These are phyloP conservation scores for Scutellaria baicalensis DNA, from an alignment of 257 asterid genomes.

Conservation along the genomic window DNA sequence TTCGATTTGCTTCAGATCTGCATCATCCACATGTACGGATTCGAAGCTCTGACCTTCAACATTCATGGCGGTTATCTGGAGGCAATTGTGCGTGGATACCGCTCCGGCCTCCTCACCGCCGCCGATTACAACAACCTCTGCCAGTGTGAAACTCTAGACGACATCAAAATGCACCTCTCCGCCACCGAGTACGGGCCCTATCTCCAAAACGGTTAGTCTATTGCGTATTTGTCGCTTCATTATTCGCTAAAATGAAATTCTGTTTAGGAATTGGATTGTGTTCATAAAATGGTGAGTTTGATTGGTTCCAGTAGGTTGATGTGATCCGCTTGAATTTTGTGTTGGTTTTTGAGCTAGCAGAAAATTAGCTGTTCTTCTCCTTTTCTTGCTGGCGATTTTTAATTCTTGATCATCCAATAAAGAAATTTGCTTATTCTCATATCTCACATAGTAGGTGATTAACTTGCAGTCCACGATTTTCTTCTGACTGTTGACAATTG, in stretches of 20 bases:
- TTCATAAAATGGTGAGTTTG: neutral
- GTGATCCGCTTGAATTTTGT: neutral
- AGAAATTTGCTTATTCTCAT: neutral
- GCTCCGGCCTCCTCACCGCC: constrained; percentile 90
- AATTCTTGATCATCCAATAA: neutral
- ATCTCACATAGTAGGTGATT: neutral
- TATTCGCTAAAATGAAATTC: neutral
- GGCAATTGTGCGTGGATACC: constrained; percentile 83
- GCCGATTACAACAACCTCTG: constrained; percentile 89
- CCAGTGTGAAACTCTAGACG: constrained; percentile 88
- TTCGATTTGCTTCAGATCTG: constrained; percentile 51
- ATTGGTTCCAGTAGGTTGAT: neutral
- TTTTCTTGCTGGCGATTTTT: neutral
- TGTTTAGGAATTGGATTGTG: neutral
- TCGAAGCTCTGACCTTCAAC: constrained; percentile 91
- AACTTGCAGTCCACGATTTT: neutral
- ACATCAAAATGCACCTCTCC: constrained; percentile 90
- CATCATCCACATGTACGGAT: constrained; percentile 72
- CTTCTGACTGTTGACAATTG: neutral
- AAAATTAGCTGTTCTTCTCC: neutral
- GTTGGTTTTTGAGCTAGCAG: neutral
- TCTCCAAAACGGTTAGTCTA: constrained; percentile 72
- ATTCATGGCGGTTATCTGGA: constrained; percentile 86
- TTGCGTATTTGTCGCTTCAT: neutral
- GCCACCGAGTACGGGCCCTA: constrained; percentile 93